Evolutionary conservation across 176 grass and related monocot genomes (phyloP).

Genomic region (Bothriochloa decipiens): DNA sequence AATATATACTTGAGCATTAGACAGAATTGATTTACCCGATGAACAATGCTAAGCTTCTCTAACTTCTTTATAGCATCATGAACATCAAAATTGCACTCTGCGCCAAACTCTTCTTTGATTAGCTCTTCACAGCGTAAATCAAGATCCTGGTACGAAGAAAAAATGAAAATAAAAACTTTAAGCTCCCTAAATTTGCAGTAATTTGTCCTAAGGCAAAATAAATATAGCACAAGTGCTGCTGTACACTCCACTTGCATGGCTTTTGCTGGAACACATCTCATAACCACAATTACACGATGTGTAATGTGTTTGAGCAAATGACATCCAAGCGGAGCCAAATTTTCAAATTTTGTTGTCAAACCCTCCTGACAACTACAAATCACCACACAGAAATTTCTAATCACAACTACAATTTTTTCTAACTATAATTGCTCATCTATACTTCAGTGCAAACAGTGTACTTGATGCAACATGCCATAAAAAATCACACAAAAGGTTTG

Average conservation of each 20-base stretch:
- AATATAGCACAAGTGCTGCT: neutral
- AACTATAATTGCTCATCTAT: conserved; percentile 3
- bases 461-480: neutral
- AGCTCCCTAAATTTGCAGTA: conserved; percentile 2
- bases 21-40: conserved; percentile 54
- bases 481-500: neutral
- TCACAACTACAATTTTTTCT: neutral
- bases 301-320: neutral
- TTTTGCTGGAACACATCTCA: neutral
- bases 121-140: conserved; percentile 79
- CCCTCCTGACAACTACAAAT: neutral
- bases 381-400: conserved; percentile 8
- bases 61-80: conserved; percentile 81
- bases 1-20: conserved; percentile 3
- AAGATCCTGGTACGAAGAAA: conserved; percentile 60
- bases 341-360: conserved; percentile 3
- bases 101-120: conserved; percentile 73
- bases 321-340: conserved; percentile 1
- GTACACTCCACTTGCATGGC: neutral
- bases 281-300: no score
- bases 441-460: conserved; percentile 14
- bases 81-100: conserved; percentile 85
- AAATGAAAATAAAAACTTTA: conserved; percentile 24
- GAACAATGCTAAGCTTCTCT: conserved; percentile 84
- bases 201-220: neutral